Evolutionary conservation across 1,284 basidiomycete species (phyloP).

Genomic region (Puccinia hordei): DNA sequence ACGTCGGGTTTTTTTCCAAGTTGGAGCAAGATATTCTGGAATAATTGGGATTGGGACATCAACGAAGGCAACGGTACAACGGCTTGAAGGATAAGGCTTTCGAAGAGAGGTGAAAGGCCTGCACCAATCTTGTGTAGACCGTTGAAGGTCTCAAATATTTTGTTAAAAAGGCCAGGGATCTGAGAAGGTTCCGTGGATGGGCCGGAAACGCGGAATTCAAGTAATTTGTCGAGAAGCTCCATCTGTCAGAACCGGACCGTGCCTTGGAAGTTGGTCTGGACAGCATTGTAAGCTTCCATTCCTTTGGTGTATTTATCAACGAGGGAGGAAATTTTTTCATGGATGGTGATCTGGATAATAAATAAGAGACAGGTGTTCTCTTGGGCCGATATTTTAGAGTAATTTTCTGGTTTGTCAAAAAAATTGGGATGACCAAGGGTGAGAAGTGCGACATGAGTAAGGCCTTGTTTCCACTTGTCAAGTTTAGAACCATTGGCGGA

Average conservation of each 20-base stretch:
- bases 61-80: neutral
- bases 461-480: too few species aligned
- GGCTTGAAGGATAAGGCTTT: neutral
- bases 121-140: neutral
- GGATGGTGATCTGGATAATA: neutral
- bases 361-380: neutral
- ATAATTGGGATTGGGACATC: neutral
- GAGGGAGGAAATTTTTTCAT: neutral
- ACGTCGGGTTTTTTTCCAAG: neutral
- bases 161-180: neutral
- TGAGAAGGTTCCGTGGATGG: neutral
- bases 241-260: neutral
- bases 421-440: neutral
- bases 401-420: neutral
- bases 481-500: too few species aligned
- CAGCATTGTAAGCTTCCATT: neutral
- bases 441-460: too few species aligned
- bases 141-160: neutral
- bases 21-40: constrained; percentile 6
- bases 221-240: neutral
- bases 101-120: neutral
- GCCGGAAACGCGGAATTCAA: neutral
- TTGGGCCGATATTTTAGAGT: neutral
- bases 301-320: neutral
- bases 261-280: neutral